Percentiles rank a stretch among this genome's conserved stretches.
These are phyloP conservation scores for Ambrosiella cleistominuta DNA, from an alignment of 2,329 filamentous ascomycete species.

Conservation along the genomic window DNA sequence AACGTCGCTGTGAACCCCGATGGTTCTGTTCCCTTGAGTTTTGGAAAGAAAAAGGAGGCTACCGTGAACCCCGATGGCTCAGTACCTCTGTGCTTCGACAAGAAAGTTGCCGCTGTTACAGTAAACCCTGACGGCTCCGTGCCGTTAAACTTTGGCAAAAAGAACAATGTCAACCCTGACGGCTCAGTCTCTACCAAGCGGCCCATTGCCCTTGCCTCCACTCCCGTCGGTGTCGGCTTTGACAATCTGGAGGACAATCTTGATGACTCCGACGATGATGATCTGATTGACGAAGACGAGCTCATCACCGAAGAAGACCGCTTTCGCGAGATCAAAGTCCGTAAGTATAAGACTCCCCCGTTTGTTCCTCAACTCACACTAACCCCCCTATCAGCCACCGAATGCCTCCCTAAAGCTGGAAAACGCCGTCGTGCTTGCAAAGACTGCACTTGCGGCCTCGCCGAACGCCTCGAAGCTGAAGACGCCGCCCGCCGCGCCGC, in stretches of 20 bases:
- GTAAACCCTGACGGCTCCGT: conserved; percentile 33
- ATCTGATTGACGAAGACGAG: conserved; percentile 79
- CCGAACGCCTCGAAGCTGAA: conserved; percentile 70
- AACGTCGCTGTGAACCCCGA: conserved; percentile 32
- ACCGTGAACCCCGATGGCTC: not conserved
- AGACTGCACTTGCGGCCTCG: conserved; percentile 90
- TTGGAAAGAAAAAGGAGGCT: conserved; percentile 19
- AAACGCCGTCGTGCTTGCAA: conserved; percentile 91
- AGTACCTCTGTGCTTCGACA: conserved; percentile 30
- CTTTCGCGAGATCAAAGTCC: conserved; percentile 56
- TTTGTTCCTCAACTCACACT: not conserved
- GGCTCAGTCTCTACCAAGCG: conserved; percentile 4
- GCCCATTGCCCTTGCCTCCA: conserved; percentile 17
- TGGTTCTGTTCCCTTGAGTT: conserved; percentile 31
- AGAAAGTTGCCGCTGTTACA: conserved; percentile 33
- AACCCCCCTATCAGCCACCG: conserved; percentile 38
- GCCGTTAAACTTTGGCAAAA: conserved; percentile 24
- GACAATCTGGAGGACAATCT: conserved; percentile 43
- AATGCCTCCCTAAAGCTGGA: conserved; percentile 72
- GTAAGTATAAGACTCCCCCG: conserved; percentile 34
- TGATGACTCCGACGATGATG: conserved; percentile 51
- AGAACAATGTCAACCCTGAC: conserved; percentile 11
- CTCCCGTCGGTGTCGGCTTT: conserved; percentile 45
- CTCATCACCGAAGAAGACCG: conserved; percentile 76
- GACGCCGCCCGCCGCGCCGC: conserved; percentile 55